Base-by-base conservation (phyloP, 2,329 filamentous ascomycete genomes). In the Massarina eburnea region DNA sequence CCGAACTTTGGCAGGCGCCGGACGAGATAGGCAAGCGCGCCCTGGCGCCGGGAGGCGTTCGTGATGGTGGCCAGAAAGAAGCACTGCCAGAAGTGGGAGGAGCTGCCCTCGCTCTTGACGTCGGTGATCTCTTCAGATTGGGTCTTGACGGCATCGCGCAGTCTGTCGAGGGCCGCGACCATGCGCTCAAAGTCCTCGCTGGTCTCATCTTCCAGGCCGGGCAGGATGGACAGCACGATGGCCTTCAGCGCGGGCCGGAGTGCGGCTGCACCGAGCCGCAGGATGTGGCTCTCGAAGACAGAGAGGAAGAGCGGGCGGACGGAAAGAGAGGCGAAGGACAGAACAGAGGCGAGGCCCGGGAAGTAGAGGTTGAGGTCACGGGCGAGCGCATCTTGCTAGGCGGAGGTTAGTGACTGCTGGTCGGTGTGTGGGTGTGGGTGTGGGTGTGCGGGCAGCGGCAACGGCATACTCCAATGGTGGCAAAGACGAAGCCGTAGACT, bases 11-110 rank as follows among this genome's bases (percentile, higher is more conserved):
- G 94, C 22, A 99, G 75, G 59, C 83, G 84, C 46, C 91, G 85
- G 39, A 83, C 78, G 32, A 99, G 76, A 68, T 95, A 99, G 24
- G 91, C 91, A 47, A 99, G 76, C 30, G 91, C 91, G 20, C 94
- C 94, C 53, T 89, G 84, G 44, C 94, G 84, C 49, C 92, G 81
- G 49, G 85, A 91, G 33, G 89, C 82, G 61, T 91, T 92, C 1
- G 94, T 96, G 49, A 99, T 94, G 15, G 89, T 87, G 8, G 92
- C 90, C 15, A 99, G 76, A 62, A 99, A 97, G 64, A 99, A 87
- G 67, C 91, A 96, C 73, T 99, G 94, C 94, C 94, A 99, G 68
- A 97, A 99, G 69, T 94, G 96, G 54, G 89, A 88, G 55, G 91
- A 89, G 8, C 84, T 84, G 8, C 79, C 51, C 18, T 57, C 57